phyloP scores from a whole-genome alignment of 768 basidiomycete genomes.

The Tremella yokohamensis region DNA sequence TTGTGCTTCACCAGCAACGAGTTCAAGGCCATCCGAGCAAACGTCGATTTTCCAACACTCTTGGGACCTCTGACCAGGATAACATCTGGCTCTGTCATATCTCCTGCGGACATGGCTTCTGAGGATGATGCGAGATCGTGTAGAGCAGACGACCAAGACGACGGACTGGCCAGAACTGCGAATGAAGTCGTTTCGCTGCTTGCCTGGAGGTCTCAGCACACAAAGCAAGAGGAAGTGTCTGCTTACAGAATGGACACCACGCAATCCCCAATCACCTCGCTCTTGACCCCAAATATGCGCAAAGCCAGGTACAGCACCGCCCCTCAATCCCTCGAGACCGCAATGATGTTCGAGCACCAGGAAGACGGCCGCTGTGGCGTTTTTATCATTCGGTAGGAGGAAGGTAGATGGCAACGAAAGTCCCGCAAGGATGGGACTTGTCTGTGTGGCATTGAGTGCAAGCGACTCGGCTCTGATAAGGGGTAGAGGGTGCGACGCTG shows the following conservation, averaged over 20 bases:
- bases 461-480: conserved; percentile 54
- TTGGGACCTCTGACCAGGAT: conserved; percentile 79
- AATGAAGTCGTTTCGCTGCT: conserved; percentile 18
- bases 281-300: conserved; percentile 61
- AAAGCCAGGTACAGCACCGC: conserved; percentile 60
- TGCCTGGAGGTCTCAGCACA: conserved; percentile 1
- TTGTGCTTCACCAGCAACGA: conserved; percentile 61
- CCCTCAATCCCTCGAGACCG: conserved; percentile 66
- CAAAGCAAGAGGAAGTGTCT: conserved; percentile 7
- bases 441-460: too few relatives aligned
- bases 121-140: conserved; percentile 3
- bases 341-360: conserved; percentile 61
- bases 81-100: conserved; percentile 46
- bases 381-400: neutral
- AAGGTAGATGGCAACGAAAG: conserved; percentile 29
- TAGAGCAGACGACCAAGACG: conserved; percentile 48
- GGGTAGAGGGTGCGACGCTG: conserved; percentile 74
- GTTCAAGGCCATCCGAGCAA: conserved; percentile 72
- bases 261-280: conserved; percentile 44
- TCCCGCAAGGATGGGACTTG: conserved; percentile 10
- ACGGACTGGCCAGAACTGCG: conserved; percentile 38
- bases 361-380: conserved; percentile 53
- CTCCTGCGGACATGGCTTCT: neutral
- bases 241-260: conserved; percentile 56
- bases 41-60: conserved; percentile 84